Evolutionary conservation across 805 yeast species (phyloP), one percentile per base, ranked within the genome.

Genomic region (Starmerella ratchasimensis): DNA sequence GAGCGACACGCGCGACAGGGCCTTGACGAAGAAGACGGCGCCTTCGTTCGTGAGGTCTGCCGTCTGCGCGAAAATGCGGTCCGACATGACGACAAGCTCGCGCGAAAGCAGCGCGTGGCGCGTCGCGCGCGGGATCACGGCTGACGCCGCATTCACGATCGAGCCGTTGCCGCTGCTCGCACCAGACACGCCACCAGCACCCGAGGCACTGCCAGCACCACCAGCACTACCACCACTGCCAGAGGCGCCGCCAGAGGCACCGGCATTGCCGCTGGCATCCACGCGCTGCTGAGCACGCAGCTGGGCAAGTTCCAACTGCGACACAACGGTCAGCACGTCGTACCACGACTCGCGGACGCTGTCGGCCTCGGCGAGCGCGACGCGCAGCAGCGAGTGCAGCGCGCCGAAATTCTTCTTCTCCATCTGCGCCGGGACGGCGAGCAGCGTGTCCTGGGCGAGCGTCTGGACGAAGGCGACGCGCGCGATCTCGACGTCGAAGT

Each of bases 271-370:
- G 11, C 22, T 15, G 14, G 28, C 22, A 3, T 25, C 13, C 42
- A 69, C 71, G 6, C 80, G 63, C 21, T 84, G 79, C 37, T 82
- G 71, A 37, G 96, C 97, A 48, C 80, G 76, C 36, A 90, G 63
- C 57, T 84, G 94, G 40, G 84, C 63, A 54, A 97, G 69, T 57
- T 93, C 98, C 33, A 90, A 71, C 59, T 88, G 96, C 1, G 96
- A 83, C 36, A 86, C 74, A 2, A 84, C 74, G 2, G 78, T 68
- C 47, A 90, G 65, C 19, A 90, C 68, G 48, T 80, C 88, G 43
- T 69, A 72, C 99, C 99, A 90, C 1, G 94, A 76, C 4, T 67
- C 65, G 35, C 69, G 69, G 47, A 90, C 63, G 41, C 63, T 63
- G 42, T 81, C 70, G n/a, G 94, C 94, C 50, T 83, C 93, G 8